A percentile compares a stretch with the other conserved stretches of the same genome.
These are phyloP conservation scores for Candida wancherniae DNA, from an alignment of 805 yeast genomes.

Conservation along the genomic window DNA sequence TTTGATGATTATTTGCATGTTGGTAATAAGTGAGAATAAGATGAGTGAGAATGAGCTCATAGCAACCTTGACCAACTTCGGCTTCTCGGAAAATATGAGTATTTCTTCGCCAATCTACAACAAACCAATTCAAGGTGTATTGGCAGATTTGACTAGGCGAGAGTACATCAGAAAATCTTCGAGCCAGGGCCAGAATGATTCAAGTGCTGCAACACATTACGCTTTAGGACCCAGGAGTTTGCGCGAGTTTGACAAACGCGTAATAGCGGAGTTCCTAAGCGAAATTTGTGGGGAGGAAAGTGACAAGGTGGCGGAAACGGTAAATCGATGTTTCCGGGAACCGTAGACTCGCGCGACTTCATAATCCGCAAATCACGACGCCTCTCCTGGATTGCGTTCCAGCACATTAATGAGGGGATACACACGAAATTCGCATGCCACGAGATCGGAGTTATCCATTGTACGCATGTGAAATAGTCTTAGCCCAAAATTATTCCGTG, in stretches of 20 bases:
- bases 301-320: slow-evolving; percentile 23
- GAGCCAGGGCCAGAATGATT: slow-evolving; percentile 14
- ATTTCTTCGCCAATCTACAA: slow-evolving; percentile 19
- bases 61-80: slow-evolving; percentile 20
- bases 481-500: no score
- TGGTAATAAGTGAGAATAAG: slow-evolving; percentile 31
- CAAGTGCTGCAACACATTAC: slow-evolving; percentile 18
- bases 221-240: slow-evolving; percentile 30
- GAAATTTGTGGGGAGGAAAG: slow-evolving; percentile 14
- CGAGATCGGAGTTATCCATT: no score
- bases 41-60: slow-evolving; percentile 24
- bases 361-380: no score
- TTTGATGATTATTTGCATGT: slow-evolving; percentile 23
- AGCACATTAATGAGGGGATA: no score
- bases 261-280: slow-evolving; percentile 25
- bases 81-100: slow-evolving; percentile 21
- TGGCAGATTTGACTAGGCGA: slow-evolving; percentile 24
- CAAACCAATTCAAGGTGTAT: slow-evolving; percentile 18
- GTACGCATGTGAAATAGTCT: no score
- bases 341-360: no score
- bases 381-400: no score
- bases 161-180: slow-evolving; percentile 25
- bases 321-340: slow-evolving; percentile 13
- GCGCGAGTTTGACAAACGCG: slow-evolving; percentile 28
- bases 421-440: no score